Base-by-base conservation (phyloP, 2,329 filamentous ascomycete species). In the Pestalotiopsis sp. region DNA sequence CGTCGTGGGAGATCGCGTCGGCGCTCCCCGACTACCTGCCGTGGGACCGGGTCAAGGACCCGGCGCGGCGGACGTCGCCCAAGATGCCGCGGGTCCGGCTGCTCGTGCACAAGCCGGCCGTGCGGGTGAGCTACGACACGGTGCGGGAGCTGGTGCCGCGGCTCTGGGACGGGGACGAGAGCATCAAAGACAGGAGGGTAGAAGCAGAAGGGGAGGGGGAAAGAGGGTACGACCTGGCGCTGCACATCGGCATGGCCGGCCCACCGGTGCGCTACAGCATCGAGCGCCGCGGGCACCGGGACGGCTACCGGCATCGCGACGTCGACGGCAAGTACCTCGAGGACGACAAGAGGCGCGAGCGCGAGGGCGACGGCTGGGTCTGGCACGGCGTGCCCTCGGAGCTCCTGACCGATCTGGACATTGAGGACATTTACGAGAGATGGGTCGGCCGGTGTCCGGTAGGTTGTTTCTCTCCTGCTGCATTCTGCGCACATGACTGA, bases 201-300 rank as follows among this genome's bases (percentile, higher is more conserved):
- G 41, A 4, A 14, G 41, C 3, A 45, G 41, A 45, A n/a, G 14
- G n/a, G 7, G 41, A 7, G 3, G 14, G 7, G 3, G 41, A n/a
- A 4, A n/a, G 41, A 2, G 41, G 41, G 14, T 45, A 45, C 27
- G 92, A 97, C 78, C 80, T 92, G 38, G 85, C 90, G 25, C 79
- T 97, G 3, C 93, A 97, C 79, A 92, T 97, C 65, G 94, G 94
- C 71, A 94, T 97, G 87, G 92, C 93, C 77, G 77, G 92, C 78
- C 75, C 88, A 81, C 73, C 85, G 79, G 74, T 89, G 14, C 79
- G 88, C 73, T 97, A 95, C 78, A 87, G 88, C 12, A 82, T 95
- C 9, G 94, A 97, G 82, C 85, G 87, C 12, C 83, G 87, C 45
- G 93, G 87, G 0, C 91, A 93, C 75, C 87, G 92, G 49, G 90